A percentile compares a stretch with the other conserved stretches of the same genome.
Evolutionary conservation across 331 rosid species (phyloP).

Genomic region (Quercus lobata): DNA sequence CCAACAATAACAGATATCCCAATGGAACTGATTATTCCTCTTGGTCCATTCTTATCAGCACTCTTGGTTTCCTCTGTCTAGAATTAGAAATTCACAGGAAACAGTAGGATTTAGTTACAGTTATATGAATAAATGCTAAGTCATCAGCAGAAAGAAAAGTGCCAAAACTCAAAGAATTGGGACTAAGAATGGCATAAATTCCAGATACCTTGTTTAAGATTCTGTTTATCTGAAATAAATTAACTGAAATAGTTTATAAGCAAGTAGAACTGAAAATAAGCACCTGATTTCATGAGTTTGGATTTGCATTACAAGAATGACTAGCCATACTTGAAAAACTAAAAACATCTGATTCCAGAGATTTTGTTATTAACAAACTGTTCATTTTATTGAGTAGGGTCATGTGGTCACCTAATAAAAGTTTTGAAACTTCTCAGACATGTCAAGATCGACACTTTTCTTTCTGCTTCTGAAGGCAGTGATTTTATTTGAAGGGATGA

Average conservation of each 20-base stretch:
- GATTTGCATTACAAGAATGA: not conserved
- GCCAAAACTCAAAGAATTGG: not conserved
- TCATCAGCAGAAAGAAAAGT: constrained; percentile 5
- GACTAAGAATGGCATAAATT: not conserved
- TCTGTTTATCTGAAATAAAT: not conserved
- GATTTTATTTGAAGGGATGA: not conserved
- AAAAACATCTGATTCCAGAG: not conserved
- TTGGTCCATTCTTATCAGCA: constrained; percentile 92
- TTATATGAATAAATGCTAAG: constrained; percentile 19
- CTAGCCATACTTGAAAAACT: not conserved
- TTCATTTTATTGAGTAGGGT: not conserved
- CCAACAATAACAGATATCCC: constrained; percentile 89
- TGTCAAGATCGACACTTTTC: not conserved
- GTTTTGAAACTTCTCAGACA: not conserved
- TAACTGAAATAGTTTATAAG: not conserved
- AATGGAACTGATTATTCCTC: constrained; percentile 89
- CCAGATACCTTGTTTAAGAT: not conserved
- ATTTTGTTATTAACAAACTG: not conserved
- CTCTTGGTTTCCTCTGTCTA: constrained; percentile 94
- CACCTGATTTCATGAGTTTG: not conserved
- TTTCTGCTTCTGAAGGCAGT: constrained; percentile 8
- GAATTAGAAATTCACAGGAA: constrained; percentile 21
- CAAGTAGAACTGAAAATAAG: not conserved
- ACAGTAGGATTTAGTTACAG: constrained; percentile 6
- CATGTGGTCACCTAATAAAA: not conserved